A percentile compares a stretch with the other conserved stretches of the same genome.
These are phyloP conservation scores for Macroventuria anomochaeta DNA, from an alignment of 2,329 filamentous ascomycete species.

Conservation along the genomic window DNA sequence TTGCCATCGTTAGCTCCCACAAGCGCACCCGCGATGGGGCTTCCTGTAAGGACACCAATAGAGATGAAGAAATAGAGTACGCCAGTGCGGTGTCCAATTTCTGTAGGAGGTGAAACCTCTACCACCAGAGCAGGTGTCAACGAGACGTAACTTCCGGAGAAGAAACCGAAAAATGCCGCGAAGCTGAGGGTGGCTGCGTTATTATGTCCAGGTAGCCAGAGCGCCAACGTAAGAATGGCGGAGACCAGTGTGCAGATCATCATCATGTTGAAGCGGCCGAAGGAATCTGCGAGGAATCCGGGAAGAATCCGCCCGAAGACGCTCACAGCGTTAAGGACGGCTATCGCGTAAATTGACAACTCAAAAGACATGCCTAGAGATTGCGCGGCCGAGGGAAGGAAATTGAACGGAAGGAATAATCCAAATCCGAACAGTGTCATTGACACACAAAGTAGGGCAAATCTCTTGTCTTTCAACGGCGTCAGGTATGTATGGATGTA, in stretches of 20 bases:
- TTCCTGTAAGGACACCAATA: slow-evolving; percentile 11
- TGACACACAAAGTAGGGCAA: no score
- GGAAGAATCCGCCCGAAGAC: slow-evolving; percentile 62
- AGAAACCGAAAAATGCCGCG: slow-evolving; percentile 60
- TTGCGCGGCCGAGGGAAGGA: no score
- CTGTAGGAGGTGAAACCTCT: slow-evolving; percentile 70
- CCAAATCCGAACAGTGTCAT: no score
- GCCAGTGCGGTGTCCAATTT: slow-evolving; percentile 72
- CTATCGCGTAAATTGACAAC: no score
- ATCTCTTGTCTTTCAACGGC: neutral
- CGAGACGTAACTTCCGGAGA: slow-evolving; percentile 69
- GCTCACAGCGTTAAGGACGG: slow-evolving; percentile 19
- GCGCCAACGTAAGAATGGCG: slow-evolving; percentile 50
- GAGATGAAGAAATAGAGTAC: slow-evolving; percentile 60
- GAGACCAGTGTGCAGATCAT: slow-evolving; percentile 56
- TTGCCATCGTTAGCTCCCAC: neutral
- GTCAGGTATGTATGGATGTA: neutral
- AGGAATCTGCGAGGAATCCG: slow-evolving; percentile 56
- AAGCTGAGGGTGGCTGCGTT: slow-evolving; percentile 44
- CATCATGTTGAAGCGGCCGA: slow-evolving; percentile 60
- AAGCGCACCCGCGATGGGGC: slow-evolving; percentile 6
- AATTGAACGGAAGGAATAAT: neutral
- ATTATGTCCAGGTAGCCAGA: slow-evolving; percentile 52
- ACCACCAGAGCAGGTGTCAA: slow-evolving; percentile 68
- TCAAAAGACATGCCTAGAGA: no score